Conservation (phyloP, 768 basidiomycete species). For the Pisolithus marmoratus region DNA sequence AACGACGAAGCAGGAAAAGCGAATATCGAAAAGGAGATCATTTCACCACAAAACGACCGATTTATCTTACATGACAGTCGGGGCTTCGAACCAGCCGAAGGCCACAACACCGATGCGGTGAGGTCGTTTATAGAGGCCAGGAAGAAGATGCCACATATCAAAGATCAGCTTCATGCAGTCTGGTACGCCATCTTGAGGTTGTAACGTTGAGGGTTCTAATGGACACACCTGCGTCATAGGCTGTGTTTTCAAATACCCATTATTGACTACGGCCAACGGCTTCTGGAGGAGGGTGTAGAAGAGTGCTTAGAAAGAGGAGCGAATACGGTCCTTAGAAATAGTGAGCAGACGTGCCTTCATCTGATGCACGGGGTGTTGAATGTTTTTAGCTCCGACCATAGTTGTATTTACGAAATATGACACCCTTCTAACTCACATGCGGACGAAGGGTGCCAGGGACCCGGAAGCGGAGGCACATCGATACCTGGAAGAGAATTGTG, state of each 20-base stretch:
- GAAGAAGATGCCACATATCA: not conserved
- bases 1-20: not conserved
- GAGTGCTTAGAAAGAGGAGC: not conserved
- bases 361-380: not conserved
- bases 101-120: conserved; percentile 2
- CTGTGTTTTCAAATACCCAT: conserved; percentile 2
- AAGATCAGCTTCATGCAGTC: conserved; percentile 9
- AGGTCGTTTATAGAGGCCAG: conserved; percentile 6
- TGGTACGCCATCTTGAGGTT: conserved; percentile 3
- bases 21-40: conserved; percentile 8
- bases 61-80: conserved; percentile 13
- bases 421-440: conserved; percentile 4
- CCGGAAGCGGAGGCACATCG: not conserved
- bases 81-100: conserved; percentile 11
- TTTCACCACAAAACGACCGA: conserved; percentile 3
- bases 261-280: not conserved
- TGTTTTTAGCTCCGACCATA: not conserved
- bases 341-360: not conserved
- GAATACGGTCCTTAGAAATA: not conserved
- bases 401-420: conserved; percentile 2
- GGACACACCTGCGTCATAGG: not conserved
- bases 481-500: not conserved
- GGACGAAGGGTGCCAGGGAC: not conserved
- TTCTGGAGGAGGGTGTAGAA: conserved; percentile 2
- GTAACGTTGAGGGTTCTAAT: not conserved